These are phyloP conservation scores for Neohortaea acidophila DNA, from an alignment of 495 filamentous ascomycete species.

Conservation along the genomic window DNA sequence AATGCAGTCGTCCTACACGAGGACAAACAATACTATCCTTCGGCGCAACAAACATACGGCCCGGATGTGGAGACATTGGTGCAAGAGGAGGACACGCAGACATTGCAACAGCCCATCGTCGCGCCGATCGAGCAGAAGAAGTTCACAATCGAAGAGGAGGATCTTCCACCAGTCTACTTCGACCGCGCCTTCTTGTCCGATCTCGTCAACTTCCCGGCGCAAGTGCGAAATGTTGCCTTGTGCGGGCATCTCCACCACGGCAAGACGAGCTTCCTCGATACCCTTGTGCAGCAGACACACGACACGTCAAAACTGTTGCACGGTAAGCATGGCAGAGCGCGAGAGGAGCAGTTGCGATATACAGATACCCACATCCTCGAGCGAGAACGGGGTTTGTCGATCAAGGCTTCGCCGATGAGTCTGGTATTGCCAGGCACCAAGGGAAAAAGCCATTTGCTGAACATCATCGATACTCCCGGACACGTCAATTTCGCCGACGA, in stretches of 20 bases:
- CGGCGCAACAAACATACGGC: constrained; percentile 87
- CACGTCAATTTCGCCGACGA: constrained; percentile 98
- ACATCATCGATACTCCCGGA: constrained; percentile 89
- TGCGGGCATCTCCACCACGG: constrained; percentile 92
- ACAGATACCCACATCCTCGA: constrained; percentile 85
- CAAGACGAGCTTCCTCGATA: constrained; percentile 97
- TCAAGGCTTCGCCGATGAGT: constrained; percentile 91
- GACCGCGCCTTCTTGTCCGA: constrained; percentile 88
- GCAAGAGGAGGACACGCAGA: constrained; percentile 92
- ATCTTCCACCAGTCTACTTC: constrained; percentile 76
- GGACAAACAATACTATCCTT: constrained; percentile 98
- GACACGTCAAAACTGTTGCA: constrained; percentile 54
- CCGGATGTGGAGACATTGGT: constrained; percentile 88
- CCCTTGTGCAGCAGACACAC: constrained; percentile 90
- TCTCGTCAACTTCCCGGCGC: constrained; percentile 87
- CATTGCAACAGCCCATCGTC: constrained; percentile 81
- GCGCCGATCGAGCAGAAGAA: constrained; percentile 88
- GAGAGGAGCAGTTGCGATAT: constrained; percentile 84
- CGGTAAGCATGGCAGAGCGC: constrained; percentile 61
- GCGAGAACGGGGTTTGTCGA: constrained; percentile 77
- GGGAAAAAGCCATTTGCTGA: constrained; percentile 91
- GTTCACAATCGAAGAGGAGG: constrained; percentile 75
- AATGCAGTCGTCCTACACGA: constrained; percentile 95
- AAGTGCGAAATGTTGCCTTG: constrained; percentile 81
- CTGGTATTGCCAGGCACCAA: constrained; percentile 72